Evolutionary conservation across 2,329 filamentous ascomycete genomes (phyloP).

Genomic region (Colletotrichum spaethianum): DNA sequence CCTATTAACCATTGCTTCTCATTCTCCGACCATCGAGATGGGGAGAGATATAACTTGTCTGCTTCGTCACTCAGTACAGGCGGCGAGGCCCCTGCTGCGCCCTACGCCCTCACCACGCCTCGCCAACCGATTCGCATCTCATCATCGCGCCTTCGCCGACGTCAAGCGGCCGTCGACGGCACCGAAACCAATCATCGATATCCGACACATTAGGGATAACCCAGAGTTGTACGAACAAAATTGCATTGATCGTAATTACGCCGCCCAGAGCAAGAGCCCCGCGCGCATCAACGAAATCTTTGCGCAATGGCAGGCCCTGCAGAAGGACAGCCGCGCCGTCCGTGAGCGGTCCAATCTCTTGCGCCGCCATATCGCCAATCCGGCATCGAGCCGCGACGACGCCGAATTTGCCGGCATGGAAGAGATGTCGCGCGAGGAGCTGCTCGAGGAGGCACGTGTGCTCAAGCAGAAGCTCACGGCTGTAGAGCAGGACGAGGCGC

Average conservation of each 20-base stretch:
- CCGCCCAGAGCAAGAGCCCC: constrained; percentile 66
- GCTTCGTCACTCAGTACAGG: constrained; percentile 1
- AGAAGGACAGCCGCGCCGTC: constrained; percentile 71
- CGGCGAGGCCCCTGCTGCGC: background rate
- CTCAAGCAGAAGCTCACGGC: constrained; percentile 74
- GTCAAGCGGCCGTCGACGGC: constrained; percentile 75
- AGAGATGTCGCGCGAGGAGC: constrained; percentile 60
- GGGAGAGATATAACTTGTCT: constrained; percentile 14
- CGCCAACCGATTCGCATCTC: background rate
- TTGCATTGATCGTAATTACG: constrained; percentile 89
- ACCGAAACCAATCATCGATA: constrained; percentile 84
- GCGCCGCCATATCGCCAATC: constrained; percentile 69
- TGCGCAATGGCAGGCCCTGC: constrained; percentile 71
- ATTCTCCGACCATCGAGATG: constrained; percentile 4
- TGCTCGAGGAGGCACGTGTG: constrained; percentile 74
- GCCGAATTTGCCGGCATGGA: constrained; percentile 53
- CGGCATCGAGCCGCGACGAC: constrained; percentile 61
- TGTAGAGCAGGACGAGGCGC: constrained; percentile 74
- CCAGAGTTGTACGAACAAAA: constrained; percentile 85
- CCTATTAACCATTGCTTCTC: background rate
- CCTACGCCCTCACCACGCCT: background rate
- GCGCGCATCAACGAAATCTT: constrained; percentile 69
- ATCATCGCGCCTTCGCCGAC: constrained; percentile 43
- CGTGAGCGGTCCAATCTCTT: constrained; percentile 78
- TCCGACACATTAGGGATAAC: constrained; percentile 92